Percentiles rank a stretch among this genome's conserved stretches.
Conservation (phyloP, 1,139 yeast genomes). For the Protomyces lactucae-debilis region DNA sequence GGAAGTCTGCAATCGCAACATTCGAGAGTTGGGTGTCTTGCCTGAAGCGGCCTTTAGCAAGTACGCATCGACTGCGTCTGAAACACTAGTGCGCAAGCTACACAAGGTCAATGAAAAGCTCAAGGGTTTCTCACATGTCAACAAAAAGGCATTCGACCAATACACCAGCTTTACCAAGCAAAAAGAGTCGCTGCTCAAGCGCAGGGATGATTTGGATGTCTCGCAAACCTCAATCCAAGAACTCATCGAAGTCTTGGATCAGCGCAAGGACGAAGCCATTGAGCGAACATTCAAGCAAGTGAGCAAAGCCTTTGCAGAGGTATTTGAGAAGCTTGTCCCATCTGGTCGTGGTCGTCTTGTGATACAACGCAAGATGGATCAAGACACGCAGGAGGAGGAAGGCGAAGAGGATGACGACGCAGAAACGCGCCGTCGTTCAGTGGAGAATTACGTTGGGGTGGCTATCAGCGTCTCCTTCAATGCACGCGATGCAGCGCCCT, state of each 20-base stretch:
- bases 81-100: constrained; percentile 53
- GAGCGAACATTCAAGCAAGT: constrained; percentile 72
- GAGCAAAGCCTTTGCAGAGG: constrained; percentile 62
- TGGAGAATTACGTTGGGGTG: constrained; percentile 74
- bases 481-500: constrained; percentile 56
- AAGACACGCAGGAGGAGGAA: constrained; percentile 34
- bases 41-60: constrained; percentile 78
- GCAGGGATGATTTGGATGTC: constrained; percentile 64
- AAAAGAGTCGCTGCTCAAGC: constrained; percentile 57
- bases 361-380: constrained; percentile 48
- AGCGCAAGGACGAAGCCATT: constrained; percentile 79
- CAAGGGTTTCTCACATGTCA: constrained; percentile 67
- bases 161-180: constrained; percentile 68
- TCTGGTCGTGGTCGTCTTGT: constrained; percentile 70
- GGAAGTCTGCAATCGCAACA: constrained; percentile 66
- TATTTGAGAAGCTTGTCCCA: constrained; percentile 79
- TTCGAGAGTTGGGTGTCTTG: constrained; percentile 76
- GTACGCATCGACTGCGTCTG: constrained; percentile 46
- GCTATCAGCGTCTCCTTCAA: constrained; percentile 87
- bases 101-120: constrained; percentile 56
- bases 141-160: constrained; percentile 87
- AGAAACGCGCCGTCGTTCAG: constrained; percentile 34
- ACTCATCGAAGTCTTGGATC: constrained; percentile 65
- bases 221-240: constrained; percentile 71
- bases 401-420: constrained; percentile 35